phyloP scores from a whole-genome alignment of 768 basidiomycete species.

The Lactarius hatsudake region DNA sequence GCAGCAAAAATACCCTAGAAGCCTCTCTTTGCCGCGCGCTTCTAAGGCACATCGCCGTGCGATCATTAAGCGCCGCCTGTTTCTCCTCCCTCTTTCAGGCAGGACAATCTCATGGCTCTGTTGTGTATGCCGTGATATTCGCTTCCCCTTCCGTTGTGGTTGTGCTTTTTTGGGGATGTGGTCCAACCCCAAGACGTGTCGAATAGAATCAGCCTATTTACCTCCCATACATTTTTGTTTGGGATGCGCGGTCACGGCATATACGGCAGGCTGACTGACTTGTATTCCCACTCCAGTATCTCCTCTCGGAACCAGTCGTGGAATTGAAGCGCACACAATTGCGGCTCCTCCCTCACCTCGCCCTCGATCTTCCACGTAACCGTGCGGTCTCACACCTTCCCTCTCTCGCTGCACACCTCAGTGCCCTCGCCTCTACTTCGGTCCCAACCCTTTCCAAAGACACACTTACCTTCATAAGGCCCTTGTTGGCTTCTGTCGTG shows the following conservation, averaged over 20 bases:
- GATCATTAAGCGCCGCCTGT: neutral
- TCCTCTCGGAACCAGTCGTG: constrained; percentile 24
- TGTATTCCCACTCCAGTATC: constrained; percentile 11
- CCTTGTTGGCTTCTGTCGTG: constrained; percentile 24
- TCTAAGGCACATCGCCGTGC: neutral
- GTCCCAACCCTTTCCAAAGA: constrained; percentile 32
- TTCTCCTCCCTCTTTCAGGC: neutral
- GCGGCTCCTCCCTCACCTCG: constrained; percentile 27
- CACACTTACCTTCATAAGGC: constrained; percentile 8
- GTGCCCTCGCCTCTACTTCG: constrained; percentile 40
- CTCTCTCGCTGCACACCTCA: constrained; percentile 36
- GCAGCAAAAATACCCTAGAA: neutral
- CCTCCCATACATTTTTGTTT: neutral
- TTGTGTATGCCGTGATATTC: neutral
- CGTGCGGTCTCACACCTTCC: constrained; percentile 25
- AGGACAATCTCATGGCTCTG: neutral
- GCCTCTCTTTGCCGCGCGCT: neutral
- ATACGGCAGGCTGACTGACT: neutral
- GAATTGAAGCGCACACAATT: constrained; percentile 34
- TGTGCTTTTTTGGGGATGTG: neutral
- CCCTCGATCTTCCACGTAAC: constrained; percentile 20
- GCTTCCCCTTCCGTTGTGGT: neutral
- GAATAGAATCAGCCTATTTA: neutral
- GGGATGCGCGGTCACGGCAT: neutral
- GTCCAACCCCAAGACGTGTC: neutral